These are phyloP conservation scores for Boletellus deceptivus DNA, from an alignment of 1,284 basidiomycete genomes.

Conservation along the genomic window DNA sequence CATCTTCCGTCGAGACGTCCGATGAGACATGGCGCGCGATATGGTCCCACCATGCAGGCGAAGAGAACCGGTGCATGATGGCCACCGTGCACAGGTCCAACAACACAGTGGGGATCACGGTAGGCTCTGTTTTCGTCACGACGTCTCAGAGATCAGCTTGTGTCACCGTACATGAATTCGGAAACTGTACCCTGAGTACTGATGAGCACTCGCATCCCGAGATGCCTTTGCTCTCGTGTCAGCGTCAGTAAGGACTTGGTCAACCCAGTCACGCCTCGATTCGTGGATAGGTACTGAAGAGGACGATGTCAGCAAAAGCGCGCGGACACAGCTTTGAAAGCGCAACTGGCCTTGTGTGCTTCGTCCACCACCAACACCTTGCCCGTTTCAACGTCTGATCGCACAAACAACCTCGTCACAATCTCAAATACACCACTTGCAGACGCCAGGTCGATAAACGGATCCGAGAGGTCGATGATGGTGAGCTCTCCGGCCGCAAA, in stretches of 20 bases:
- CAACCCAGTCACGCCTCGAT: conserved; percentile 45
- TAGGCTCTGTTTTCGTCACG: conserved; percentile 48
- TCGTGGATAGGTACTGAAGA: conserved; percentile 52
- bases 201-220: conserved; percentile 65
- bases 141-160: no score
- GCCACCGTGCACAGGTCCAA: conserved; percentile 63
- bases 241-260: conserved; percentile 54
- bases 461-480: conserved; percentile 65
- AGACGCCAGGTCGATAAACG: conserved; percentile 59
- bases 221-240: conserved; percentile 64
- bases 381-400: conserved; percentile 54
- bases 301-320: neutral
- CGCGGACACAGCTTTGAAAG: neutral
- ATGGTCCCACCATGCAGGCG: conserved; percentile 67
- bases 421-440: conserved; percentile 69
- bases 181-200: conserved; percentile 56
- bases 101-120: conserved; percentile 59
- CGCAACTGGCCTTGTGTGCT: conserved; percentile 58
- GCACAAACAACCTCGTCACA: conserved; percentile 55
- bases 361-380: conserved; percentile 70
- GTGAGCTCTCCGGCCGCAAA: conserved; percentile 54
- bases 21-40: conserved; percentile 60
- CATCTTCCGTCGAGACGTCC: conserved; percentile 49
- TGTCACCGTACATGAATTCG: no score
- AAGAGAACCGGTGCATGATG: conserved; percentile 66